Base-by-base conservation (phyloP, 2,329 filamentous ascomycete genomes). In the Pyrenophora graminea region DNA sequence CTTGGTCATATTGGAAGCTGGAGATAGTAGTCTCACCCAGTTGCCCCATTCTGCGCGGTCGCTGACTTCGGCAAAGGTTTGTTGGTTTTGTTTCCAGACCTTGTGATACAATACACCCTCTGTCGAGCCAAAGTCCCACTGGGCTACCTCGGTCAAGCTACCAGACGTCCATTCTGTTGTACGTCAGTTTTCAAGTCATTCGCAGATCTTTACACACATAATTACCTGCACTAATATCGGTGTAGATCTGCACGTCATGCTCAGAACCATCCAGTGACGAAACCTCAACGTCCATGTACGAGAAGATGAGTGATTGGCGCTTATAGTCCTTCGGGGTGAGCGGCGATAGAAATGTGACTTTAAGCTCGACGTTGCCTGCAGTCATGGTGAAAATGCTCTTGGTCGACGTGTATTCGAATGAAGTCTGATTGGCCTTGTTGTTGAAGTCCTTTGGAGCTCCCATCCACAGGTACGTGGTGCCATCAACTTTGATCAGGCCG, bases 401-500 rank as follows among this genome's bases (percentile, higher is more conserved):
- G 4, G 88, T 91, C 0, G 88, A 87, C 0, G 88, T 90, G 68
- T 90, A 91, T 50, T 85, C 80, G 65, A 85, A 85, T 0, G 82
- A 76, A 2, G 79, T 82, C 68, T 91, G 88, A 17, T 82, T 80
- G 6, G 82, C 85, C 3, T 76, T 54, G 17, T 63, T 48, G 12
- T 23, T 51, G 43, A 64, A 69, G 4, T 76, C 70, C 0, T 77
- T 85, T 86, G 23, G 80, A 65, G 37, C 73, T 70, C 34, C 82
- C 83, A 69, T 68, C 63, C 63, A 70, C 10, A 53, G 56, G 10
- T 64, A 64, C 1, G 63, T 58, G 1, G 64, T 60, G 10, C 56
- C 56, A 68, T 91, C 88, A 2, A 91, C 87, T 33, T 80, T 82
- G 55, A 91, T 81, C 59, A 89, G 73, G 13, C 88, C 88, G 51